phyloP scores from a whole-genome alignment of 495 filamentous ascomycete genomes.

The Neurospora discreta region DNA sequence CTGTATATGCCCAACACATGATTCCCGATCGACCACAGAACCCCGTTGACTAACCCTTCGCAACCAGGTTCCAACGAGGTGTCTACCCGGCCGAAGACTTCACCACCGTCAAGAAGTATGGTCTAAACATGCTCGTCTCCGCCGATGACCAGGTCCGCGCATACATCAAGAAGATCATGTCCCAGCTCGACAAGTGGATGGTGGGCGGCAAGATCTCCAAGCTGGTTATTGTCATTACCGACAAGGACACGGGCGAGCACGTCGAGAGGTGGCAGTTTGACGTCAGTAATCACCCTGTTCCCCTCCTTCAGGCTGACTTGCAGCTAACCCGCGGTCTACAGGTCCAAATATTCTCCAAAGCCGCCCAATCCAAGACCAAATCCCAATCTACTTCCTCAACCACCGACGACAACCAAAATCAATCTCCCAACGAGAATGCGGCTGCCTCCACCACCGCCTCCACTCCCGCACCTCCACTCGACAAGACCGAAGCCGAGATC shows the following conservation, averaged over 20 bases:
- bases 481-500: slow-evolving; percentile 86
- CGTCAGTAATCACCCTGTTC: slow-evolving; percentile 35
- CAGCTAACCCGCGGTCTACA: slow-evolving; percentile 8
- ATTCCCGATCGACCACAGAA: background rate
- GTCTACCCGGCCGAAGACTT: slow-evolving; percentile 99
- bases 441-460: slow-evolving; percentile 34
- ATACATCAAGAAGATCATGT: slow-evolving; percentile 98
- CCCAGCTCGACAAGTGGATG: slow-evolving; percentile 94
- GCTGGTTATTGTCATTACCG: slow-evolving; percentile 89
- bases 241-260: slow-evolving; percentile 92
- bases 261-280: slow-evolving; percentile 98
- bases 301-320: background rate
- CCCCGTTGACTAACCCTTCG: background rate
- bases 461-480: slow-evolving; percentile 30
- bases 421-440: background rate
- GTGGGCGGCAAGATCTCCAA: slow-evolving; percentile 89
- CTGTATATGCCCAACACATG: slow-evolving; percentile 49
- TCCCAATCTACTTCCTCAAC: slow-evolving; percentile 25
- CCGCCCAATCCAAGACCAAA: slow-evolving; percentile 30
- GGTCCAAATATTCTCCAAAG: slow-evolving; percentile 60
- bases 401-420: slow-evolving; percentile 6
- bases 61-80: slow-evolving; percentile 72
- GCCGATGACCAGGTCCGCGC: slow-evolving; percentile 96
- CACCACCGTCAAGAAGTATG: slow-evolving; percentile 97
- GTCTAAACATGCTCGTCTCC: slow-evolving; percentile 95